phyloP scores from a whole-genome alignment of 192 early-diverging fungal species.

The Podochytrium sp. region DNA sequence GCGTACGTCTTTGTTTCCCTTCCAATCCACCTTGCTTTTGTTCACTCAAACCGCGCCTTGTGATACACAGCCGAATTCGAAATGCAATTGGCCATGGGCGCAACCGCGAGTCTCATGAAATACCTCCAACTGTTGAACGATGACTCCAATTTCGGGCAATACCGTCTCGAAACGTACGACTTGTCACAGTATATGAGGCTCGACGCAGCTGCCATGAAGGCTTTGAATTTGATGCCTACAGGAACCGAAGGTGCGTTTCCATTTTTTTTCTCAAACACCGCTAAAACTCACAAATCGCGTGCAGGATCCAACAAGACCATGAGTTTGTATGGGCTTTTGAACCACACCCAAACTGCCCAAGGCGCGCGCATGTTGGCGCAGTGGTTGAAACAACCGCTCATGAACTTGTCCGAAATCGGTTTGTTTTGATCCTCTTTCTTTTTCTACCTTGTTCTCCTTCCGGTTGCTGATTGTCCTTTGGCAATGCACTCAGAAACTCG shows the following conservation, averaged over 20 bases:
- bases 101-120: conserved; percentile 71
- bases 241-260: conserved; percentile 26
- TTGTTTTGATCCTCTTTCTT: conserved; percentile 13
- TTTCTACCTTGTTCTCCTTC: not conserved
- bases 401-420: conserved; percentile 75
- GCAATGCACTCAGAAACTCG: conserved; percentile 53
- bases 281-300: not conserved
- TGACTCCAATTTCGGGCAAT: conserved; percentile 80
- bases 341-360: conserved; percentile 88
- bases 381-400: conserved; percentile 91
- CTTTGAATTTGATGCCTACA: conserved; percentile 82
- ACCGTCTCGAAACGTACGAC: conserved; percentile 71
- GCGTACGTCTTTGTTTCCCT: conserved; percentile 54
- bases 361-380: conserved; percentile 83
- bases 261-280: no score
- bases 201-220: conserved; percentile 86
- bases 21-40: not conserved
- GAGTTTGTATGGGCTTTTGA: conserved; percentile 82
- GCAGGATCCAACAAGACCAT: conserved; percentile 64
- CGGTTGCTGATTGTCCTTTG: conserved; percentile 18
- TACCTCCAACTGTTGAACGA: conserved; percentile 77
- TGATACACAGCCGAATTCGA: conserved; percentile 68
- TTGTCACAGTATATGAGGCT: conserved; percentile 90
- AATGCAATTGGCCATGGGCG: conserved; percentile 69
- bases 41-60: not conserved